Conservation (phyloP, 2,329 filamentous ascomycete species). For the Triangularia setosa region DNA sequence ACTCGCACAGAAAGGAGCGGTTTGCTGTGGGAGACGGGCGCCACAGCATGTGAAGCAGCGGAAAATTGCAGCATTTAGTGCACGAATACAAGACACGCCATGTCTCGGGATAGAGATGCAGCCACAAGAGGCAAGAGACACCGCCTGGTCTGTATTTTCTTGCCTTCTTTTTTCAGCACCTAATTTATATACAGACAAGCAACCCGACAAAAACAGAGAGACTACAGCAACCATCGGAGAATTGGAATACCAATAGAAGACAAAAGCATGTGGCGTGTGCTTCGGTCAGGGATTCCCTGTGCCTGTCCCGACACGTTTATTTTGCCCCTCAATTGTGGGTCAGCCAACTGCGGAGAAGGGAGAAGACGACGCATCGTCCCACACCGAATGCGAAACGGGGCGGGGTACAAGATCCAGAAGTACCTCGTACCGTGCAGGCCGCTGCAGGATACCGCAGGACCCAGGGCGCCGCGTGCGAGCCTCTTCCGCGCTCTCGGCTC, state of each 20-base stretch:
- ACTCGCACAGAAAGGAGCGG: neutral
- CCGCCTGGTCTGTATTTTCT: too few species aligned
- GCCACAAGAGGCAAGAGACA: neutral
- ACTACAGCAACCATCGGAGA: too few species aligned
- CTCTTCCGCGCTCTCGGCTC: slow-evolving; percentile 19
- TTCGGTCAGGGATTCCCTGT: neutral
- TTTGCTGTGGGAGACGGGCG: neutral
- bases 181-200: neutral
- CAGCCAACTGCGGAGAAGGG: slow-evolving; percentile 12
- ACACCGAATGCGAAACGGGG: slow-evolving; percentile 20
- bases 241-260: neutral
- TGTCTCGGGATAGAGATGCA: neutral
- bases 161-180: too few species aligned
- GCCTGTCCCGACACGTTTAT: slow-evolving; percentile 12
- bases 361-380: slow-evolving; percentile 23
- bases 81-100: neutral
- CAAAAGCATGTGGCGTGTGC: neutral
- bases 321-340: slow-evolving; percentile 8
- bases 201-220: too few species aligned
- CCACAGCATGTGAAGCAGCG: neutral
- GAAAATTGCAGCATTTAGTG: neutral
- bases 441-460: neutral
- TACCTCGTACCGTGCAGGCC: slow-evolving; percentile 7
- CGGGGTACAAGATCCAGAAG: slow-evolving; percentile 15
- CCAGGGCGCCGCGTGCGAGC: slow-evolving; percentile 3